These are phyloP conservation scores for Fusarium pseudoanthophilum DNA, from an alignment of 2,329 filamentous ascomycete species.

Conservation along the genomic window DNA sequence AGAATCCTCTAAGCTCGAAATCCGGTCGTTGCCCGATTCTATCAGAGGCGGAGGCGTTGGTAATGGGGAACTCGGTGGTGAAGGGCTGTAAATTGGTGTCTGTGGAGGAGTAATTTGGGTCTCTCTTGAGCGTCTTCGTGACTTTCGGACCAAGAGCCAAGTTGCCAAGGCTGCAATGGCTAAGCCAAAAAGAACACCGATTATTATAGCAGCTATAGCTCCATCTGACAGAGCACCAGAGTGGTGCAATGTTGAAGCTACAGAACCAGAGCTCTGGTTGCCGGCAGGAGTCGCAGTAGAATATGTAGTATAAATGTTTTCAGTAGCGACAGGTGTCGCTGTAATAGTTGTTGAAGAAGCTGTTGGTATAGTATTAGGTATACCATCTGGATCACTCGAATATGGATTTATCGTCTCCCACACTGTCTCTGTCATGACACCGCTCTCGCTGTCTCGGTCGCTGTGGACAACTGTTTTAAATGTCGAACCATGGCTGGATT, in stretches of 20 bases:
- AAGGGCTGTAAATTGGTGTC: background rate
- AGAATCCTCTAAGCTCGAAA: slow-evolving; percentile 13
- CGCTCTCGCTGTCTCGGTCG: slow-evolving; percentile 2
- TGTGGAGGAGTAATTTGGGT: background rate
- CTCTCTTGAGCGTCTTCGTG: slow-evolving; percentile 1
- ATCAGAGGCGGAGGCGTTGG: background rate
- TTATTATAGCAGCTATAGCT: slow-evolving; percentile 32
- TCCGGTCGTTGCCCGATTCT: slow-evolving; percentile 12
- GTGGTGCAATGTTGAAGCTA: background rate
- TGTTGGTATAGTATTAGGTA: slow-evolving; percentile 7
- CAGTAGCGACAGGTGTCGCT: background rate
- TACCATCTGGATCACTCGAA: background rate
- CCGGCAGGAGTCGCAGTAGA: background rate
- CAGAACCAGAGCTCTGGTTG: background rate
- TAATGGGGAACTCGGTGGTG: background rate
- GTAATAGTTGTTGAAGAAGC: background rate
- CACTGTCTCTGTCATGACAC: slow-evolving; percentile 16
- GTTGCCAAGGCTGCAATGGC: background rate
- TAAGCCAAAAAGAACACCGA: slow-evolving; percentile 21
- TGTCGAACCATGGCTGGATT: slow-evolving; percentile 2
- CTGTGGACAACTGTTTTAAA: slow-evolving; percentile 14
- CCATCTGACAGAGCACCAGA: slow-evolving; percentile 18
- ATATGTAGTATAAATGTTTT: background rate
- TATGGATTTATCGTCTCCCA: slow-evolving; percentile 31
- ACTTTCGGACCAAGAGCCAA: slow-evolving; percentile 27